Percentiles rank a stretch among this genome's conserved stretches.
These are phyloP conservation scores for Phylloporus sp. DNA, from an alignment of 1,284 basidiomycete species.

Conservation along the genomic window DNA sequence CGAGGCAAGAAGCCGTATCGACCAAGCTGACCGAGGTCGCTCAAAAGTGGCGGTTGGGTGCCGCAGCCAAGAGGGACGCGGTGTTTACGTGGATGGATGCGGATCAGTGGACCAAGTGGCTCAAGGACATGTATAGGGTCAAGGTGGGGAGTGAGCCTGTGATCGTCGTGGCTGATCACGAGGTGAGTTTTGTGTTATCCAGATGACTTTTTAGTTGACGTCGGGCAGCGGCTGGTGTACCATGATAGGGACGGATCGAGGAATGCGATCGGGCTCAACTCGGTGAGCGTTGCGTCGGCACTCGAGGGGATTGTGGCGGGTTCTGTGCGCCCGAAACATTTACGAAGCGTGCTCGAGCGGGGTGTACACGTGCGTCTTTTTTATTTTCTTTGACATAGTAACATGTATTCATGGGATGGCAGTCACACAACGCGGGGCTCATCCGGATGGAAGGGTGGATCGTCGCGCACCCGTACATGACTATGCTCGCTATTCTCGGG, in stretches of 20 bases:
- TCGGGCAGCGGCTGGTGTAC: slow-evolving; percentile 65
- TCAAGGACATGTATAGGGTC: slow-evolving; percentile 88
- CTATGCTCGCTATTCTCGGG: slow-evolving; percentile 12
- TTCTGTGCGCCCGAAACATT: slow-evolving; percentile 65
- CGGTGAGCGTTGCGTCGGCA: slow-evolving; percentile 69
- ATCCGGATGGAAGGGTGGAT: slow-evolving; percentile 18
- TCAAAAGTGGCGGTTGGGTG: slow-evolving; percentile 66
- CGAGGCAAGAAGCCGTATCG: slow-evolving; percentile 51
- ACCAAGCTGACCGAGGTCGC: slow-evolving; percentile 63
- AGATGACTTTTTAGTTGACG: too few species aligned
- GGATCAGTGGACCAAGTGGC: slow-evolving; percentile 82
- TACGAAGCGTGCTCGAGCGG: slow-evolving; percentile 75
- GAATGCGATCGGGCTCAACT: slow-evolving; percentile 61
- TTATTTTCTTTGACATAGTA: neutral
- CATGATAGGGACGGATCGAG: slow-evolving; percentile 65
- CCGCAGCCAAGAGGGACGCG: too few species aligned
- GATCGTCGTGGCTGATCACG: slow-evolving; percentile 82
- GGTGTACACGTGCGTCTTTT: slow-evolving; percentile 63
- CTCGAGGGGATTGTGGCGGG: slow-evolving; percentile 74
- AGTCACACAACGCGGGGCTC: slow-evolving; percentile 30
- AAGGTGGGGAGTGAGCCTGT: slow-evolving; percentile 54
- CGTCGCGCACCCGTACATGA: slow-evolving; percentile 34
- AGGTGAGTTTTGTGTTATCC: slow-evolving; percentile 60
- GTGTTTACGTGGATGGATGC: slow-evolving; percentile 64
- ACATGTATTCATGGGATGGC: neutral